Conservation (phyloP, 176 grass and related monocot species). For the Areca catechu region DNA sequence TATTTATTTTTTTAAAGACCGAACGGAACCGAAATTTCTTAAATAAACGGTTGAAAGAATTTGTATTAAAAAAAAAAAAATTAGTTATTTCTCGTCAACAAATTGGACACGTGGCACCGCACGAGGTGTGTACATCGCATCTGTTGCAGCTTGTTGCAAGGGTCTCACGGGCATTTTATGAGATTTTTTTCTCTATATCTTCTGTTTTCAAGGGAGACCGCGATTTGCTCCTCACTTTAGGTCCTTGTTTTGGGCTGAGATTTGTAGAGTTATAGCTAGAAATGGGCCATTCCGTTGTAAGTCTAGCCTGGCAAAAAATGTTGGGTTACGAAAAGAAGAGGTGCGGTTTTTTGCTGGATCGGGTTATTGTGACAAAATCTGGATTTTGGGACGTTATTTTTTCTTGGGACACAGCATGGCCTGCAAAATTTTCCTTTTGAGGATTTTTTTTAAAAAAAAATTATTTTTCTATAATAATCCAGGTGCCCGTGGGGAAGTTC, state of each 20-base stretch:
- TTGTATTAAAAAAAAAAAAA: too few species aligned
- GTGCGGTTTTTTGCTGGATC: conserved; percentile 15
- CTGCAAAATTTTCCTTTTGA: conserved; percentile 24
- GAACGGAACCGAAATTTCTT: too few species aligned
- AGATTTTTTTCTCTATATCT: not conserved
- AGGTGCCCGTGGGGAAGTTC: too few species aligned
- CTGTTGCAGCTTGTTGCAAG: not conserved
- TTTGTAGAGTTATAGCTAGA: not conserved
- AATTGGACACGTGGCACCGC: not conserved
- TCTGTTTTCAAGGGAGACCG: conserved; percentile 32
- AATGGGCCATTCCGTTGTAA: too few species aligned
- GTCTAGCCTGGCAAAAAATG: too few species aligned
- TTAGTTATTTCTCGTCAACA: too few species aligned
- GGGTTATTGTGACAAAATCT: conserved; percentile 21
- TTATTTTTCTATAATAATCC: too few species aligned
- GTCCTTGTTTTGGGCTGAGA: conserved; percentile 18
- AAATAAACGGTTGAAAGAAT: too few species aligned
- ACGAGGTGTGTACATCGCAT: too few species aligned
- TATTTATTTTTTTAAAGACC: not conserved
- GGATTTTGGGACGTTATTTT: conserved; percentile 22
- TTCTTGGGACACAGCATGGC: conserved; percentile 20
- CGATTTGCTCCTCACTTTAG: conserved; percentile 44
- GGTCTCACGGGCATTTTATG: not conserved
- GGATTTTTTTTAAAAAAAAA: conserved; percentile 20
- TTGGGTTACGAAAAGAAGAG: not conserved